Evolutionary conservation across 1,284 basidiomycete species (phyloP).

Genomic region (Puccinia coronata): DNA sequence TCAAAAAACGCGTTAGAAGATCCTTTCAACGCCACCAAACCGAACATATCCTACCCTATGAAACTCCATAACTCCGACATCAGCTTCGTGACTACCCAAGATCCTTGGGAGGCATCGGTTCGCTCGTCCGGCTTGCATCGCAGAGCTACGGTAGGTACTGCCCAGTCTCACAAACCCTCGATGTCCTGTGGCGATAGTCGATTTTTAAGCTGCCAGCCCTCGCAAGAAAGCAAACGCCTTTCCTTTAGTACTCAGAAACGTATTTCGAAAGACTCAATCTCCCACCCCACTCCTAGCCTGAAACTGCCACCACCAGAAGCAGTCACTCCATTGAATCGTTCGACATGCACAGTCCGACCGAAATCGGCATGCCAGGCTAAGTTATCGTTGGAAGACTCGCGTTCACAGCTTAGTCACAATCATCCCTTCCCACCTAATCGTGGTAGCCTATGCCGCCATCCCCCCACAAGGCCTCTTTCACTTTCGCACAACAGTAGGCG

Average conservation of each 20-base stretch:
- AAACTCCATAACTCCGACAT: slow-evolving; percentile 10
- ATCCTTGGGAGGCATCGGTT: slow-evolving; percentile 14
- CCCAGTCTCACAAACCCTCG: background rate
- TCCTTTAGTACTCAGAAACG: background rate
- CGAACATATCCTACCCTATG: slow-evolving; percentile 23
- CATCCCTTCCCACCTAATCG: slow-evolving; percentile 8
- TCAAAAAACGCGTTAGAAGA: background rate
- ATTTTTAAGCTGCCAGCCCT: background rate
- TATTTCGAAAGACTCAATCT: background rate
- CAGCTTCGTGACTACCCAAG: slow-evolving; percentile 15
- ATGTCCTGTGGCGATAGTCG: background rate
- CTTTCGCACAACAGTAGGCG: background rate
- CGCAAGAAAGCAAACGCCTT: slow-evolving; percentile 1
- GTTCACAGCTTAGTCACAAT: background rate
- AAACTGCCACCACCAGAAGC: background rate
- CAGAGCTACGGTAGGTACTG: background rate
- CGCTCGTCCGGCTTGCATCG: background rate
- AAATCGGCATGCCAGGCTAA: slow-evolving; percentile 1
- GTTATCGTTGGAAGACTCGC: background rate
- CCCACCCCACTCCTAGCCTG: background rate
- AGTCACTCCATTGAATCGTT: background rate
- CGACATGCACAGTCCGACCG: background rate
- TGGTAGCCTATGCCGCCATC: slow-evolving; percentile 15
- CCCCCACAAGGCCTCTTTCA: slow-evolving; percentile 1
- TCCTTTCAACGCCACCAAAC: background rate